Conservation (phyloP, 768 basidiomycete genomes). For the Gautieria morchelliformis region DNA sequence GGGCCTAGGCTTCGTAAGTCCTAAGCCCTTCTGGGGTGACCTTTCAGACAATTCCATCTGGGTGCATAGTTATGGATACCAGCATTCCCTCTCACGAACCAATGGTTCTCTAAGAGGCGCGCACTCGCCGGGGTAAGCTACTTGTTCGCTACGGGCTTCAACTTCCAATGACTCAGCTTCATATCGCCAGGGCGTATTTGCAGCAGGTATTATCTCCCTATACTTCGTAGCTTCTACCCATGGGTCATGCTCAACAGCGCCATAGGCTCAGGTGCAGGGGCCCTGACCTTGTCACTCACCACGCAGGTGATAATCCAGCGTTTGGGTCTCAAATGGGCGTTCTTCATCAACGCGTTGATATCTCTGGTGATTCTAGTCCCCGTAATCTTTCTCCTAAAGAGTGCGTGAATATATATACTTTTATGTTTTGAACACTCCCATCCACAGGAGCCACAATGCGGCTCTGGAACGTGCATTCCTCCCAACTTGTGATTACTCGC, state of each 20-base stretch:
- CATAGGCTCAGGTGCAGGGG: slow-evolving; percentile 18
- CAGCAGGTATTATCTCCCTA: not conserved
- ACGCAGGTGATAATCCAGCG: slow-evolving; percentile 14
- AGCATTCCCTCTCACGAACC: not conserved
- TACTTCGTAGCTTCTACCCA: not conserved
- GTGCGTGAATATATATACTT: not conserved
- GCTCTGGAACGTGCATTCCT: too few species aligned
- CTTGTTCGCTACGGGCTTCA: not conserved
- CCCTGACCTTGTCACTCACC: slow-evolving; percentile 12
- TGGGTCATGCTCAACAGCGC: too few species aligned
- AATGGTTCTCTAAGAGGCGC: slow-evolving; percentile 4
- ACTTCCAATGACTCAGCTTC: not conserved
- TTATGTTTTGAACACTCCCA: not conserved
- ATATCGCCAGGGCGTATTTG: not conserved
- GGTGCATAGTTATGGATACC: not conserved
- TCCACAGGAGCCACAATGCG: too few species aligned
- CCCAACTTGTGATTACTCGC: too few species aligned
- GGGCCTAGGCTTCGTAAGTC: slow-evolving; percentile 14
- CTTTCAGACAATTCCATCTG: not conserved
- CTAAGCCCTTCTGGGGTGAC: not conserved
- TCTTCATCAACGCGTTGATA: slow-evolving; percentile 24
- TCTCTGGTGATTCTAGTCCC: slow-evolving; percentile 19
- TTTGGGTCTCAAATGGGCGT: slow-evolving; percentile 17
- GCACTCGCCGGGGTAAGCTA: not conserved
- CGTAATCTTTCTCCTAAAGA: slow-evolving; percentile 16